These are phyloP conservation scores for Magnolia kwangsiensis DNA, from an alignment of 164 flowering plant genomes.

Conservation along the genomic window DNA sequence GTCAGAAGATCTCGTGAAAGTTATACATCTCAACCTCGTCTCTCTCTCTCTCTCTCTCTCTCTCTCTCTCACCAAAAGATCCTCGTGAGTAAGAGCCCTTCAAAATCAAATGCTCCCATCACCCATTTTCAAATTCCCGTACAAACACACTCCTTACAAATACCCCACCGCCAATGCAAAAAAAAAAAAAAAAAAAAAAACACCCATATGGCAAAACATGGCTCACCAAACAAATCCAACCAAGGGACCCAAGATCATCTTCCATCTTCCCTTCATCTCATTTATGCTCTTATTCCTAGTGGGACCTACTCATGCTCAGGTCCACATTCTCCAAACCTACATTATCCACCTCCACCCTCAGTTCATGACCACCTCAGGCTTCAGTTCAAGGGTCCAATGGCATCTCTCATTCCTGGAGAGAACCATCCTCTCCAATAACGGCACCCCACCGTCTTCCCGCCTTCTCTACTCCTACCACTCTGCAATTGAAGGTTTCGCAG, in stretches of 20 bases:
- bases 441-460: constrained; percentile 39
- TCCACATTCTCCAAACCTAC: constrained; percentile 55
- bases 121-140: constrained; percentile 19
- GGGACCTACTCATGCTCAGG: constrained; percentile 3
- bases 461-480: constrained; percentile 67
- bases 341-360: constrained; percentile 76
- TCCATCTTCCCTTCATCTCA: constrained; percentile 8
- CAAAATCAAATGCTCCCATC: constrained; percentile 36
- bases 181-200: too few relatives aligned
- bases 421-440: constrained; percentile 21
- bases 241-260: constrained; percentile 30
- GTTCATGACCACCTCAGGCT: constrained; percentile 26
- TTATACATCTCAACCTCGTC: constrained; percentile 12
- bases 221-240: constrained; percentile 20
- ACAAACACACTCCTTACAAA: constrained; percentile 41
- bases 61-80: constrained; percentile 36
- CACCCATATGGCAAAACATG: background rate
- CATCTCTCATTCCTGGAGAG: constrained; percentile 59
- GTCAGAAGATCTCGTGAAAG: constrained; percentile 53
- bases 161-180: constrained; percentile 34
- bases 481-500: constrained; percentile 84
- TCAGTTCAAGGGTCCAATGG: constrained; percentile 44
- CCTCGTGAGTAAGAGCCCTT: constrained; percentile 75
- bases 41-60: constrained; percentile 21
- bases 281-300: constrained; percentile 14